Evolutionary conservation across 768 basidiomycete genomes (phyloP), one percentile per base, ranked within the genome.

Genomic region (Rhizopogon sp.): DNA sequence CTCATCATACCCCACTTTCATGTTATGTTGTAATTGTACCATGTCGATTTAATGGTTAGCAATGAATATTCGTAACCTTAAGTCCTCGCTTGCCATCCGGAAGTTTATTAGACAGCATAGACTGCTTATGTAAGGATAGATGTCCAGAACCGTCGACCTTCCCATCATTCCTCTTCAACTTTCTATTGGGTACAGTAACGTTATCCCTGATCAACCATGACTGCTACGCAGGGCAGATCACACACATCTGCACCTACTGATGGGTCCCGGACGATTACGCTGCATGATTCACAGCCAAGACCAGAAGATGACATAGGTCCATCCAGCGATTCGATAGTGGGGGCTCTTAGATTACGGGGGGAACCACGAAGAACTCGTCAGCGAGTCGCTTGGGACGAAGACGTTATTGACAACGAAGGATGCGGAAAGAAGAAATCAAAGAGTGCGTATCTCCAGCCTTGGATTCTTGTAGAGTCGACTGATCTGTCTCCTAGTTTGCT

Each of bases 341-440:
- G 85, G 3, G 76, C 82, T 0, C 72, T 92, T 39, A 79, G 76
- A 52, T 76, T 93, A 31, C 77, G 85, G 16, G 88, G 81, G 17
- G 79, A 68, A 9, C 74, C 79, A 39, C 71, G 66, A 1, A 60
- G 74, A 31, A 72, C 72, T 28, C 71, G 72, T 31, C 82, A 79
- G 40, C 74, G 79, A 25, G 95, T 98, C 0, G 84, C 80, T 0
- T 97, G 95, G 95, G 79, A 72, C 20, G 88, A 92, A 16, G 87
- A 84, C 53, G 89, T 91, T 3, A 79, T 96, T 3, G 95, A 98
- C 67, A 97, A 98, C 64, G 95, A 98, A 63, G 85, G 86, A 0
- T 80, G 85, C 56, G 92, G 91, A 6, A 85, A 81, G 78, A 96
- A 97, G 72, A 91, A 88, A 59, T 93, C 92, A 29, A 98, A 98